Evolutionary conservation across 2,329 filamentous ascomycete species (phyloP).

Genomic region (Curvularia verruculosa): DNA sequence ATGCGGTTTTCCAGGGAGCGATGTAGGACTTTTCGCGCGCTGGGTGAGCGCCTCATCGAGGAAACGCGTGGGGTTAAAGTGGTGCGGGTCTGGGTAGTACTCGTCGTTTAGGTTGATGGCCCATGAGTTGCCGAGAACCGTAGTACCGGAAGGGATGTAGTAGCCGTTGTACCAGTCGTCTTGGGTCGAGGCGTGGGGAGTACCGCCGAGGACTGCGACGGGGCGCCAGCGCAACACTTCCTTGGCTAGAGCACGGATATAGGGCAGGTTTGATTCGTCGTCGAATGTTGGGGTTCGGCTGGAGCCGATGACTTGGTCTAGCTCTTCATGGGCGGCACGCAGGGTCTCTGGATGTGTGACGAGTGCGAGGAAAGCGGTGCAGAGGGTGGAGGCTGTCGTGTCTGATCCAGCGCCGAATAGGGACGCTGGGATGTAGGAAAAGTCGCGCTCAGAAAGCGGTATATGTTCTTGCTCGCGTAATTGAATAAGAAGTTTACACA

Average conservation of each 20-base stretch:
- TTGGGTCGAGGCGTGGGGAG: slow-evolving; percentile 56
- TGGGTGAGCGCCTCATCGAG: slow-evolving; percentile 32
- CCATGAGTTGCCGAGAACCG: slow-evolving; percentile 54
- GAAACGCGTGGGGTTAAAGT: slow-evolving; percentile 52
- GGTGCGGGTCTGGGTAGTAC: slow-evolving; percentile 49
- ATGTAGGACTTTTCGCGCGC: slow-evolving; percentile 23
- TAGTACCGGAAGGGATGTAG: slow-evolving; percentile 57
- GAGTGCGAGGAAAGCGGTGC: slow-evolving; percentile 58
- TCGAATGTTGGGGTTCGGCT: slow-evolving; percentile 44
- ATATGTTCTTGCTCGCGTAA: slow-evolving; percentile 48
- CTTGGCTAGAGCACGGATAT: slow-evolving; percentile 49
- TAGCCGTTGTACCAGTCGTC: slow-evolving; percentile 59
- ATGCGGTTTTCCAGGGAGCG: slow-evolving; percentile 31
- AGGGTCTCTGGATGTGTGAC: slow-evolving; percentile 55
- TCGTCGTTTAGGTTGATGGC: slow-evolving; percentile 52
- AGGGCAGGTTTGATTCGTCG: slow-evolving; percentile 48
- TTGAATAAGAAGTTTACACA: slow-evolving; percentile 55
- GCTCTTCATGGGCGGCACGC: slow-evolving; percentile 51
- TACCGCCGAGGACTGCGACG: slow-evolving; percentile 52
- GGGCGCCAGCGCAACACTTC: slow-evolving; percentile 47
- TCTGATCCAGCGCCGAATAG: slow-evolving; percentile 59
- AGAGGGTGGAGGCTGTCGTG: slow-evolving; percentile 57
- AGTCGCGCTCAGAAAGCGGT: slow-evolving; percentile 51
- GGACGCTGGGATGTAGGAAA: slow-evolving; percentile 53
- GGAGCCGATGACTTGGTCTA: slow-evolving; percentile 45